A percentile compares a stretch with the other conserved stretches of the same genome.
Conservation (phyloP, 2,329 filamentous ascomycete genomes). For the Dactylellina leptospora region DNA sequence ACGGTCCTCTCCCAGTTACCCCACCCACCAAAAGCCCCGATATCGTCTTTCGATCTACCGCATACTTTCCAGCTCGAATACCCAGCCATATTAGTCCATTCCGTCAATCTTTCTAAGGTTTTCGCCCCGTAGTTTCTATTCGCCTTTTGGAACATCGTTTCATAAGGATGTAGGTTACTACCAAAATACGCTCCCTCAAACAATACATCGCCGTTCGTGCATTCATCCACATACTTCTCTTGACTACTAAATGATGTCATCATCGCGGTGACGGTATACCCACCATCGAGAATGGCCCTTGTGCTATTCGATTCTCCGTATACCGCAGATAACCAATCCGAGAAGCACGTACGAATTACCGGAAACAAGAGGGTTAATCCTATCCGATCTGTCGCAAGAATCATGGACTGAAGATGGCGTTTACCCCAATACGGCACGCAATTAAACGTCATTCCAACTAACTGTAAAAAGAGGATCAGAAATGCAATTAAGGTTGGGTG, state of each 20-base stretch:
- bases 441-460: constrained; percentile 61
- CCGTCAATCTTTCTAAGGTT: not conserved
- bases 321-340: constrained; percentile 3
- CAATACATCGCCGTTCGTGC: constrained; percentile 17
- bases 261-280: constrained; percentile 26
- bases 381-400: constrained; percentile 60
- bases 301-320: constrained; percentile 37
- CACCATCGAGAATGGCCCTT: constrained; percentile 4
- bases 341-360: constrained; percentile 12
- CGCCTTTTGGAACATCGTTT: constrained; percentile 44
- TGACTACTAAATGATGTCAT: constrained; percentile 28
- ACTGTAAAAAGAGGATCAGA: constrained; percentile 54
- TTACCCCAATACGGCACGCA: constrained; percentile 58
- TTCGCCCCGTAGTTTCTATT: constrained; percentile 14
- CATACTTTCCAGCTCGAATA: constrained; percentile 46
- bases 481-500: not conserved
- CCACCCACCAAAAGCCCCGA: constrained; percentile 23
- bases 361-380: constrained; percentile 60
- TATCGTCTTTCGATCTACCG: constrained; percentile 5
- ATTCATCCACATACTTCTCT: constrained; percentile 18
- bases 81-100: constrained; percentile 32
- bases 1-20: constrained; percentile 13
- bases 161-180: constrained; percentile 31
- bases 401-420: constrained; percentile 61
- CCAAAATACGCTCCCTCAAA: constrained; percentile 21